Evolutionary conservation across 2,329 filamentous ascomycete genomes (phyloP).

Genomic region (Lizonia empirigonia): DNA sequence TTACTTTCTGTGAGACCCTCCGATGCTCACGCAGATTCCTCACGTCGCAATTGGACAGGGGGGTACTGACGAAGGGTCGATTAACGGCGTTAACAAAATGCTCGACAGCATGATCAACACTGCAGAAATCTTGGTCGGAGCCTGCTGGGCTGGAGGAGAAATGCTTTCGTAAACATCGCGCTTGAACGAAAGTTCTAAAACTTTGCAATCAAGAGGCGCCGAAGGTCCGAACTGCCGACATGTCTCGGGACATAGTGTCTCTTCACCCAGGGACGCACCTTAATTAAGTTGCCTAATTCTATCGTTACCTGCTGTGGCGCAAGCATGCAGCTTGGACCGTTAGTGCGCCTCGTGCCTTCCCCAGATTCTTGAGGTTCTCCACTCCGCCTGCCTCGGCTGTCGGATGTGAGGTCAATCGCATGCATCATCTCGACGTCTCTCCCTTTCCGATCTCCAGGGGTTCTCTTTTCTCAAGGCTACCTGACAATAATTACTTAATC

Average conservation of each 20-base stretch:
- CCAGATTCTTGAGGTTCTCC: conserved; percentile 5
- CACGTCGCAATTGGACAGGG: too few relatives aligned
- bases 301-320: too few relatives aligned
- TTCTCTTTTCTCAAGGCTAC: neutral
- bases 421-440: neutral
- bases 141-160: neutral
- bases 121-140: conserved; percentile 7
- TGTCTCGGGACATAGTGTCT: conserved; percentile 5
- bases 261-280: neutral
- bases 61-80: neutral
- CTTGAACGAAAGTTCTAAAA: neutral
- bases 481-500: neutral
- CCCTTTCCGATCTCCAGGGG: neutral
- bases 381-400: conserved; percentile 7
- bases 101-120: neutral
- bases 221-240: conserved; percentile 6
- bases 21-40: too few relatives aligned
- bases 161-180: too few relatives aligned
- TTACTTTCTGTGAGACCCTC: too few relatives aligned
- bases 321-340: too few relatives aligned
- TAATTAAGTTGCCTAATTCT: too few relatives aligned
- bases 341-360: neutral
- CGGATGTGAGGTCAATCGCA: conserved; percentile 7
- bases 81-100: neutral
- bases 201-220: neutral